Evolutionary conservation across 129 eudicot genomes (phyloP).

Genomic region (Lactuca saligna): DNA sequence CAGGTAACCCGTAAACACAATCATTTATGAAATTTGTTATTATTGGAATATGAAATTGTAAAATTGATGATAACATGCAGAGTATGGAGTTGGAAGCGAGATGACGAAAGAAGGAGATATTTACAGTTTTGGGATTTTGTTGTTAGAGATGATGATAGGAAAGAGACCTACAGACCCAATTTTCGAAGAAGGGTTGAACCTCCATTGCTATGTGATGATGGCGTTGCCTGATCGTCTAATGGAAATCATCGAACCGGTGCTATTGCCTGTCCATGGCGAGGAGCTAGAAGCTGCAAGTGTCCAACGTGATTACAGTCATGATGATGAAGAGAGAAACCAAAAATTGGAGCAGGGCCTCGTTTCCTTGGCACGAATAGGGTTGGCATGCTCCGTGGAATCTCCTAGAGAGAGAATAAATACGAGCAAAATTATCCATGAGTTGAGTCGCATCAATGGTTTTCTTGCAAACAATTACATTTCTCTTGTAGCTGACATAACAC

Average conservation of each 20-base stretch:
- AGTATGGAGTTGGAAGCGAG: constrained; percentile 47
- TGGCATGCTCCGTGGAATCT: constrained; percentile 35
- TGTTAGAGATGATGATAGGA: constrained; percentile 42
- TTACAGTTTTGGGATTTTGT: constrained; percentile 36
- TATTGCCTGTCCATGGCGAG: not conserved
- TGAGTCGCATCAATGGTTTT: constrained; percentile 8
- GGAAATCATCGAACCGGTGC: constrained; percentile 28
- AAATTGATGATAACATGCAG: not conserved
- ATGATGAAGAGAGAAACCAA: not conserved
- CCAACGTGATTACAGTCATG: not conserved
- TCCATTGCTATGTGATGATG: constrained; percentile 29
- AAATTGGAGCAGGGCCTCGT: constrained; percentile 15
- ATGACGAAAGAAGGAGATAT: constrained; percentile 41
- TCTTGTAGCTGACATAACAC: too few species aligned
- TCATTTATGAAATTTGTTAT: not conserved
- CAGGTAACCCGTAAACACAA: constrained; percentile 33
- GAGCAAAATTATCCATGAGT: constrained; percentile 16
- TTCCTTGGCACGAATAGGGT: constrained; percentile 29
- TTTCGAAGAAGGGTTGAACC: constrained; percentile 35
- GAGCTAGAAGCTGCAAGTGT: constrained; percentile 9
- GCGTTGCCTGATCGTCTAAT: constrained; percentile 31
- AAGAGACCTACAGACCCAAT: constrained; percentile 30
- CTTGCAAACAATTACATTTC: not conserved
- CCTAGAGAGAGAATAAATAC: constrained; percentile 28
- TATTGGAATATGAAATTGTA: not conserved